Evolutionary conservation across 345 rosid species (phyloP), one percentile per base, ranked within the genome.

Genomic region (Anastatica hierochuntica): DNA sequence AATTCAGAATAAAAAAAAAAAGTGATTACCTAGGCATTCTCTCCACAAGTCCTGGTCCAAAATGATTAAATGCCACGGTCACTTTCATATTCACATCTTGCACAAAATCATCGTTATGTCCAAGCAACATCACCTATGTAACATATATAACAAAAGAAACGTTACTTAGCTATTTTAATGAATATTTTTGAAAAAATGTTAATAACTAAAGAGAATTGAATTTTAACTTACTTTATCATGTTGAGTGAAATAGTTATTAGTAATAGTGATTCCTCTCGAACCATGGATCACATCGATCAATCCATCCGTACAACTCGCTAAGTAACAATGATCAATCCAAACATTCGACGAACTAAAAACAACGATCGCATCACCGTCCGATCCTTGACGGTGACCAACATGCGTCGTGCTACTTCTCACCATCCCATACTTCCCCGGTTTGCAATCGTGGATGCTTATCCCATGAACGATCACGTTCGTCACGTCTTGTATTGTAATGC

Each of bases 321-420:
- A 74, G 5, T 70, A 84, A 61, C 90, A 85, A 61, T 90, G 97
- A 48, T 90, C 97, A 23, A 90, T 54, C 97, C 96, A 90, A 24
- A 90, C 58, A 56, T 90, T 73, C 0, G 96, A 82, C 23, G 97
- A 79, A 0, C 79, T 71, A 6, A 78, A 90, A 46, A 90, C 57
- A 4, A 46, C 66, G 41, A 90, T 66, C 1, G 76, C 96, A n/a
- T 90, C 97, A 13, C 97, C 97, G 14, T 90, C 96, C 1, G 76
- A 73, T 34, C 88, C 92, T 19, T 31, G 37, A 14, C 96, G 86
- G 23, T 18, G 80, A 14, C 96, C 92, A 0, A 71, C 78, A 13
- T 69, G 69, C 4, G 61, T 69, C 1, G 60, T n/a, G 21, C 65
- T 63, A 23, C 65, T 63, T 31, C 74, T 71, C 24, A 88, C 90